These are phyloP conservation scores for Kazachstania sp. DNA, from an alignment of 1,139 yeast genomes.

Conservation along the genomic window DNA sequence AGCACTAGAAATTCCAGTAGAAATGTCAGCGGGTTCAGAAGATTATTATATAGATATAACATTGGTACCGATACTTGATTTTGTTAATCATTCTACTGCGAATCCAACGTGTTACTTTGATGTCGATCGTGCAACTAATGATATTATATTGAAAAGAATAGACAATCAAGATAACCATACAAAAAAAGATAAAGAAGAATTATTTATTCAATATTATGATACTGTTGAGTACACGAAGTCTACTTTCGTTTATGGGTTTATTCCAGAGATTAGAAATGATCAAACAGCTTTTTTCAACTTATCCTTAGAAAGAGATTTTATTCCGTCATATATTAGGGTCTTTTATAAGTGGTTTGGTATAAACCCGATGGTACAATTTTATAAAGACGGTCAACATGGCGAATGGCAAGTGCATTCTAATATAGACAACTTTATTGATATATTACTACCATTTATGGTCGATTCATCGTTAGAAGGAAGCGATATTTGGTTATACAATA, in stretches of 20 bases:
- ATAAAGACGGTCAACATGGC: not conserved
- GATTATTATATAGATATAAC: conserved; percentile 44
- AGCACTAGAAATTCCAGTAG: conserved; percentile 53
- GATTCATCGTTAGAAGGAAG: not conserved
- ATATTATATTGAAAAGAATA: conserved; percentile 38
- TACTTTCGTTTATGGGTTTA: conserved; percentile 51
- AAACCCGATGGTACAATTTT: conserved; percentile 18
- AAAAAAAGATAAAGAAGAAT: conserved; percentile 23
- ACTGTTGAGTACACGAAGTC: conserved; percentile 41
- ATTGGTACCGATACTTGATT: conserved; percentile 58
- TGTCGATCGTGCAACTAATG: conserved; percentile 42
- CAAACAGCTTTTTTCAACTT: conserved; percentile 7
- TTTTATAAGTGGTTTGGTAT: conserved; percentile 22
- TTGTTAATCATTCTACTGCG: conserved; percentile 46
- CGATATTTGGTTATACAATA: not conserved
- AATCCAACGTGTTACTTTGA: conserved; percentile 47
- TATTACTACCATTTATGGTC: conserved; percentile 3
- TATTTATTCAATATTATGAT: conserved; percentile 45
- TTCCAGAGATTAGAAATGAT: conserved; percentile 20
- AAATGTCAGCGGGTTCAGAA: conserved; percentile 19
- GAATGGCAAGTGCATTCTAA: conserved; percentile 2
- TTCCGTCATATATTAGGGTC: conserved; percentile 10
- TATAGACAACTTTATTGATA: not conserved
- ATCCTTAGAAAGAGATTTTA: conserved; percentile 23
- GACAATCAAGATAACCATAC: not conserved